Base-by-base conservation (phyloP, 805 yeast genomes). In the Candida adriatica region DNA sequence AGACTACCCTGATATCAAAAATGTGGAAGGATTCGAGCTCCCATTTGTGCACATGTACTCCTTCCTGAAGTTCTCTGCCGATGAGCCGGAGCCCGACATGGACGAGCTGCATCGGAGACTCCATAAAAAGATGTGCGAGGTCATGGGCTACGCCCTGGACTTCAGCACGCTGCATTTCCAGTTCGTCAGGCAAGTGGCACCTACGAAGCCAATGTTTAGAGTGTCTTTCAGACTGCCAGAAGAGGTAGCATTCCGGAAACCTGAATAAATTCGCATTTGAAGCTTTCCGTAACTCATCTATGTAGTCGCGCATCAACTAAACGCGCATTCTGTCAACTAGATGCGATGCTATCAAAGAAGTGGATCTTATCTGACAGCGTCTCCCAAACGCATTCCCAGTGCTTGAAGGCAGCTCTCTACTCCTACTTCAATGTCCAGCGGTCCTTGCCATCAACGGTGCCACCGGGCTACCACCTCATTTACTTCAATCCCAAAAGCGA, bases 181-280 rank as follows among this genome's bases (percentile, higher is more conserved):
- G 49, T 61, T 80, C 42, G 98, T 92, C 8, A 75, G 99, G 52
- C 79, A 78, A 53, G 98, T 92, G 6, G 90, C 98, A 1, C 98
- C 98, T 4, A 85, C 96, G 6, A 92, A 92, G 52, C 90, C 90
- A 20, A 92, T 92, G 98, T 88, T 73, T 53, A 86, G 96, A 58
- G 82, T 86, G 4, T 66, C 87, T 6, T 88, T 88, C 57, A 56
- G 57, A 47, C 64, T 92, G 19, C 94, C 94, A 0, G 67, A 64
- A 43, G 74, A 68, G 36, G 75, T 79, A 32, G 85, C 82, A 6
- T 78, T 77, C 32, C 51, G 54, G 41, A 21, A 21, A 11, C 22
- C 9, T 24, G n/a, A n/a, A n/a, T n/a, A n/a, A n/a, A n/a, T n/a
- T n/a, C n/a, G n/a, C n/a, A n/a, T n/a, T n/a, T n/a, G n/a, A n/a